Evolutionary conservation across 2,329 filamentous ascomycete species (phyloP).

Genomic region (Diaporthe citrichinensis): DNA sequence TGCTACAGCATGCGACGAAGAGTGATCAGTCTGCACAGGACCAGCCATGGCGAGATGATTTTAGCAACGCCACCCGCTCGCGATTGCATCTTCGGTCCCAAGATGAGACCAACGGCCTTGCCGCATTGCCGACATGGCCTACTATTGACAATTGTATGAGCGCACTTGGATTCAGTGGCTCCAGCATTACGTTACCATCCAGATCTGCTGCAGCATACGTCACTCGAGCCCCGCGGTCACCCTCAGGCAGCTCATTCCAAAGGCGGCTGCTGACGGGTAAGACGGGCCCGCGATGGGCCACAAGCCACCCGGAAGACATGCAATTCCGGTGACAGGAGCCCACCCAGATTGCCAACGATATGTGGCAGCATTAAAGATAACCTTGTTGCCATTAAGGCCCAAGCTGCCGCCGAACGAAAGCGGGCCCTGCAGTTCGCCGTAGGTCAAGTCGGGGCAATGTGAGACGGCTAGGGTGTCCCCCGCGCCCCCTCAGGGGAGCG

Average conservation of each 20-base stretch:
- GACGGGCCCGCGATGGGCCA: slow-evolving; percentile 18
- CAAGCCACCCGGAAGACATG: slow-evolving; percentile 24
- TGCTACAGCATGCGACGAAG: slow-evolving; percentile 27
- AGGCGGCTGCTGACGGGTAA: slow-evolving; percentile 6
- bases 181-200: not conserved
- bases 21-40: slow-evolving; percentile 6
- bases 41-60: not conserved
- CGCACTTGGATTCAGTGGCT: not conserved
- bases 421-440: slow-evolving; percentile 13
- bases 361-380: slow-evolving; percentile 26
- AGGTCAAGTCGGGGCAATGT: not conserved
- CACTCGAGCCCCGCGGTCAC: not conserved
- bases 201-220: not conserved
- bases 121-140: not conserved
- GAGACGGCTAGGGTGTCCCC: slow-evolving; percentile 14
- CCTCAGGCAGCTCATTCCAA: not conserved
- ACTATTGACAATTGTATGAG: not conserved
- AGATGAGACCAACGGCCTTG: slow-evolving; percentile 16
- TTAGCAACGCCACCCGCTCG: not conserved
- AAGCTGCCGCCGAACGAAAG: slow-evolving; percentile 19
- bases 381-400: slow-evolving; percentile 34
- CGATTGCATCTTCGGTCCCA: not conserved
- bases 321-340: slow-evolving; percentile 30
- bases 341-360: slow-evolving; percentile 25
- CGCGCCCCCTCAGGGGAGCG: not conserved